These are phyloP conservation scores for Lepidium sativum DNA, from an alignment of 345 rosid species.

Conservation along the genomic window DNA sequence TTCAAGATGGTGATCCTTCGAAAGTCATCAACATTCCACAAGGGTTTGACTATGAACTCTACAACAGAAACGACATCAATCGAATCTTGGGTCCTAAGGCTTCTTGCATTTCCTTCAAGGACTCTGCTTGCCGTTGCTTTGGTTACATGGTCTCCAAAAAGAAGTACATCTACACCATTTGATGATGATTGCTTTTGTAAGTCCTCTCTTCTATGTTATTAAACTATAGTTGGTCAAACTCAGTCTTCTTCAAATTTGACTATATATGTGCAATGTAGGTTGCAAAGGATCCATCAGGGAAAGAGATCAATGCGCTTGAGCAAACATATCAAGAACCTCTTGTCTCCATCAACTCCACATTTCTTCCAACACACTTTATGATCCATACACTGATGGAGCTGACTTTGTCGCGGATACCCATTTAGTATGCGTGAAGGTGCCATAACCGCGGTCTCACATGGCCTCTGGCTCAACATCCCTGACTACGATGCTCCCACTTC, in stretches of 20 bases:
- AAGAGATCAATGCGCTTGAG: slow-evolving; percentile 73
- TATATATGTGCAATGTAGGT: slow-evolving; percentile 37
- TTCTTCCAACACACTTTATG: slow-evolving; percentile 82
- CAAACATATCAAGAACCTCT: slow-evolving; percentile 79
- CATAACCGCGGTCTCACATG: slow-evolving; percentile 73
- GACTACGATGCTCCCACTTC: slow-evolving; percentile 90
- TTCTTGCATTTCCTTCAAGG: slow-evolving; percentile 27
- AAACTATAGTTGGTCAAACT: neutral
- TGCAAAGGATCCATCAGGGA: slow-evolving; percentile 73
- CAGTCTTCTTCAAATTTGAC: neutral
- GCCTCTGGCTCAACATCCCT: slow-evolving; percentile 91
- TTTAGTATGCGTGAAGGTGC: slow-evolving; percentile 83
- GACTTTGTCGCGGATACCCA: slow-evolving; percentile 92
- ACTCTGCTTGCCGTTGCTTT: slow-evolving; percentile 45
- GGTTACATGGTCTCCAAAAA: slow-evolving; percentile 55
- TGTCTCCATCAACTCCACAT: slow-evolving; percentile 60
- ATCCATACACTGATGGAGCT: slow-evolving; percentile 65
- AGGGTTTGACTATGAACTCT: slow-evolving; percentile 24
- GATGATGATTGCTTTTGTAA: slow-evolving; percentile 65
- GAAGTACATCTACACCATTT: slow-evolving; percentile 53
- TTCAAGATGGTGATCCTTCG: slow-evolving; percentile 30
- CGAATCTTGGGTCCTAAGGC: slow-evolving; percentile 28
- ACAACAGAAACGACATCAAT: slow-evolving; percentile 25
- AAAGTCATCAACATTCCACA: slow-evolving; percentile 14
- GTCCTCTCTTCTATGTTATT: neutral